Evolutionary conservation across 441 rosid genomes (phyloP).

Genomic region (Rhodomyrtus psidioides): DNA sequence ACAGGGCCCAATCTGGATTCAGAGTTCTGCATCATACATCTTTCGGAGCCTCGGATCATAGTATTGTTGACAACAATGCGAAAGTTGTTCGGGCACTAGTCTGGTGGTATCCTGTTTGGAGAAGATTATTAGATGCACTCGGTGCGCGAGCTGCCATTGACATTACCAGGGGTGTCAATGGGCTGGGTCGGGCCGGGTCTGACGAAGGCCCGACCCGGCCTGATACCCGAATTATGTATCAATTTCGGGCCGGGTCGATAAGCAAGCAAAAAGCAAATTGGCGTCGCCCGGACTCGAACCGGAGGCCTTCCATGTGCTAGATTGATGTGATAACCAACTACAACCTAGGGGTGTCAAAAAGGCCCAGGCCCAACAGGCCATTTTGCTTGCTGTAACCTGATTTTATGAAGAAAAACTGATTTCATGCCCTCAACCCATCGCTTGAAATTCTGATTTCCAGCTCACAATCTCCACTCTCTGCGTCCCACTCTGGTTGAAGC

Average conservation of each 20-base stretch:
- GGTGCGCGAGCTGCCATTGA: neutral
- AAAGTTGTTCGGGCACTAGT: too few relatives aligned
- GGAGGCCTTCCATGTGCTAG: slow-evolving; percentile 98
- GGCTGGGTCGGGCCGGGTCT: neutral
- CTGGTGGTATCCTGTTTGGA: too few relatives aligned
- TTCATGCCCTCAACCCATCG: rapidly evolving
- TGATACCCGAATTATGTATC: too few relatives aligned
- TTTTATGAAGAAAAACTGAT: too few relatives aligned
- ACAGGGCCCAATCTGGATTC: neutral
- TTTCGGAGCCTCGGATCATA: neutral
- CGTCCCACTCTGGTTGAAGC: neutral
- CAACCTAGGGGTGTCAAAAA: too few relatives aligned
- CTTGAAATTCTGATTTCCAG: rapidly evolving
- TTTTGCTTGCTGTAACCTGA: rapidly evolving
- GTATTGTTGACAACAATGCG: too few relatives aligned
- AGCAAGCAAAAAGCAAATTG: too few relatives aligned
- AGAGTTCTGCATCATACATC: neutral
- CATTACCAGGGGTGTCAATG: neutral
- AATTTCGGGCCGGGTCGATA: too few relatives aligned
- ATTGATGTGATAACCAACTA: slow-evolving; percentile 99
- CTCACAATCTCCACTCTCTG: rapidly evolving
- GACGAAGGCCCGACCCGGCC: neutral
- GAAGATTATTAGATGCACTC: too few relatives aligned
- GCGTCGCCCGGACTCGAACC: slow-evolving; percentile 88
- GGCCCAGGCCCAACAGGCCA: slow-evolving; percentile 85